phyloP scores from a whole-genome alignment of 176 grass and related monocot species.

The Oryza glumipatula region DNA sequence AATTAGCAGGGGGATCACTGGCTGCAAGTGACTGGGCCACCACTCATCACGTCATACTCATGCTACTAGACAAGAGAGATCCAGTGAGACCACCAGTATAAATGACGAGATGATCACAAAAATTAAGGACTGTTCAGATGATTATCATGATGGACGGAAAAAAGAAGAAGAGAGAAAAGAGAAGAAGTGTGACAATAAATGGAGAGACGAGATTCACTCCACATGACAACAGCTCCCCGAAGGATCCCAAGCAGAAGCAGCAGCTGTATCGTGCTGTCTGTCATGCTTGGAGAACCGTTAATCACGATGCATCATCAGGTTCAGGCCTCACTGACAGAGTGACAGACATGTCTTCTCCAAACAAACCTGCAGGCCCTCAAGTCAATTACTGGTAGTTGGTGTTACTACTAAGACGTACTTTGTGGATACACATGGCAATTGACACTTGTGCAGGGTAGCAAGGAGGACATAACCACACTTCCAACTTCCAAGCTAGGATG shows the following conservation, averaged over 20 bases:
- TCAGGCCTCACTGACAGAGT: neutral
- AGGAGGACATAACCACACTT: neutral
- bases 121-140: neutral
- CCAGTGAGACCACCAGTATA: neutral
- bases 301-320: neutral
- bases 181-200: neutral
- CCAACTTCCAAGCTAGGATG: neutral
- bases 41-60: constrained; percentile 31
- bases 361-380: neutral
- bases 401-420: neutral
- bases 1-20: neutral
- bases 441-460: neutral
- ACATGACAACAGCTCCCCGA: neutral
- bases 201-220: neutral
- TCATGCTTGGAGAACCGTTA: neutral
- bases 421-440: neutral
- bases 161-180: neutral
- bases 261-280: neutral
- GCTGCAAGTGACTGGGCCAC: constrained; percentile 30
- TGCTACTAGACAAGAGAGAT: constrained; percentile 16
- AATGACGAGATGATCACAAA: neutral
- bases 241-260: neutral
- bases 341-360: neutral
- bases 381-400: neutral
- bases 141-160: neutral